Conservation (phyloP, 345 rosid genomes). For the Lumnitzera littorea region DNA sequence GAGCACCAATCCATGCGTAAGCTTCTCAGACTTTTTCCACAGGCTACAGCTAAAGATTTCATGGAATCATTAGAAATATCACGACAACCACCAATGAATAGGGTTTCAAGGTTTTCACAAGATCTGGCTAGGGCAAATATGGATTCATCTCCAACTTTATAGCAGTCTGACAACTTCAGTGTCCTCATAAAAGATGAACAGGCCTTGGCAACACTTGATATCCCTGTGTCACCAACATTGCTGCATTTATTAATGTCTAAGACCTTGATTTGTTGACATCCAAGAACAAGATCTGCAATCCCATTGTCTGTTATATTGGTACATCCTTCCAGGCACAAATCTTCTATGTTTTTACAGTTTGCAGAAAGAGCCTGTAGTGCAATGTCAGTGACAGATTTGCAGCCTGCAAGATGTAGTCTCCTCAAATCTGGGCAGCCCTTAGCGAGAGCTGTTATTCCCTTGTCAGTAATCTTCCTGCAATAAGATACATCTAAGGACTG, state of each 20-base stretch:
- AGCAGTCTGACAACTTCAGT: conserved; percentile 76
- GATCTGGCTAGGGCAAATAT: conserved; percentile 46
- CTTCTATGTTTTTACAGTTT: conserved; percentile 52
- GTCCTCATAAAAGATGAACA: conserved; percentile 64
- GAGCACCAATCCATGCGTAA: conserved; percentile 95
- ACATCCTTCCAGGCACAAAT: conserved; percentile 78
- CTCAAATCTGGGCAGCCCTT: conserved; percentile 63
- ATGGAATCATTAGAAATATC: conserved; percentile 59
- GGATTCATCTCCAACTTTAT: conserved; percentile 64
- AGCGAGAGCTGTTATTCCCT: conserved; percentile 72
- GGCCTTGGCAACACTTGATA: conserved; percentile 53
- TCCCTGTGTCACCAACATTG: conserved; percentile 61
- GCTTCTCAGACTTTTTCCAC: conserved; percentile 56
- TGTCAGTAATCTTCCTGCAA: conserved; percentile 81
- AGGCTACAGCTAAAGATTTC: conserved; percentile 50
- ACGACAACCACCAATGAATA: conserved; percentile 75
- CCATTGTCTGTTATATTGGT: conserved; percentile 58
- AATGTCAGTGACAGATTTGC: conserved; percentile 57
- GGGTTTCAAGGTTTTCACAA: conserved; percentile 69
- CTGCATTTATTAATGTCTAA: conserved; percentile 83
- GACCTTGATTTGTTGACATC: conserved; percentile 49
- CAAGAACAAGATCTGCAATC: conserved; percentile 51
- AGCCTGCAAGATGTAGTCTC: conserved; percentile 56
- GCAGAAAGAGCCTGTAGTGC: conserved; percentile 43
- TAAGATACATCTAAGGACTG: conserved; percentile 80